Evolutionary conservation across 2,329 filamentous ascomycete species (phyloP), one percentile per base, ranked within the genome.

Genomic region (Pseudocercospora cruenta): DNA sequence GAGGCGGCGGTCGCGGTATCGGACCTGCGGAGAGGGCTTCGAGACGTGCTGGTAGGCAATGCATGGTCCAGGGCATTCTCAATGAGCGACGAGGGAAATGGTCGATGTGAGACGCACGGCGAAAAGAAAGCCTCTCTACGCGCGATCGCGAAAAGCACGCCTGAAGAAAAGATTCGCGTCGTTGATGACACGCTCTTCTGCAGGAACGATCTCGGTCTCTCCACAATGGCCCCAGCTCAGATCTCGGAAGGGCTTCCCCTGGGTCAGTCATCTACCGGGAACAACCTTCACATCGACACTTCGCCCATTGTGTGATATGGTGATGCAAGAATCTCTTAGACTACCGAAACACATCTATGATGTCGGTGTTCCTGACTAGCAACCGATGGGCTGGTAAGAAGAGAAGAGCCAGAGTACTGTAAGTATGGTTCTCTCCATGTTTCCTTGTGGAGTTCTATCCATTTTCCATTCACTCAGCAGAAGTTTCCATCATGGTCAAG

Each of bases 311-410:
- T 51, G 45, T 58, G 51, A 53, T 16, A 59, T 67, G 61, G 63
- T 67, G 65, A 67, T 67, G 65, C 61, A 67, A 64, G 43, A 49
- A 45, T 14, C 51, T 22, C 49, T 28, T 31, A 61, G 57, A 58
- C 49, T 63, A 55, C 64, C 64, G 61, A 61, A 57, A 66, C 24
- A 47, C 28, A 57, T 60, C 47, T 47, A 66, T 66, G 61, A 67
- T 64, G 61, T 63, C 49, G 61, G n/a, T 53, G 65, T 67, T 63
- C 58, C 65, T 64, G 65, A 64, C 65, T 67, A 63, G 65, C 59
- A 58, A 45, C 21, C 12, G 19, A 22, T 45, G 59, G 39, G 24
- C 33, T 9, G 49, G 33, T 21, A 24, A 12, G 24, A 55, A 21
- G 7, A 22, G 47, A 36, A 36, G 43, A 31, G 49, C 21, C 28